A percentile compares a stretch with the other conserved stretches of the same genome.
phyloP scores from a whole-genome alignment of 768 basidiomycete genomes.

The Kwoniella botswanensis region DNA sequence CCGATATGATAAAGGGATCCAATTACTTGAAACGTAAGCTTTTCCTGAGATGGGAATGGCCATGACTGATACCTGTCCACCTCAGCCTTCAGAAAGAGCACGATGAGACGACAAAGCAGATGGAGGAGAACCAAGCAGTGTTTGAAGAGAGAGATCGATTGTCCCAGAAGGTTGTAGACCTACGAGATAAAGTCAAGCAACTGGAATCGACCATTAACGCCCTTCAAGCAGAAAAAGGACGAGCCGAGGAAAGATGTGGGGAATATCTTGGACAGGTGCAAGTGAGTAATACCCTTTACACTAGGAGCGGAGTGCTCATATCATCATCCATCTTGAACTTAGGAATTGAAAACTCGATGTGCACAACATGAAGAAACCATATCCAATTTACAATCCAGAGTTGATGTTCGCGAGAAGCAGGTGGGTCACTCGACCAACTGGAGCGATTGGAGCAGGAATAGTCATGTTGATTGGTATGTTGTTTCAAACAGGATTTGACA shows the following conservation, averaged over 20 bases:
- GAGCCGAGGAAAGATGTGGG: background rate
- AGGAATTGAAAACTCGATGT: background rate
- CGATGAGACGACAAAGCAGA: background rate
- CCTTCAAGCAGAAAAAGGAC: background rate
- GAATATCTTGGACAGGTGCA: background rate
- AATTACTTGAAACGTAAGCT: conserved; percentile 11
- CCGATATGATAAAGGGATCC: background rate
- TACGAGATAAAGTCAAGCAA: background rate
- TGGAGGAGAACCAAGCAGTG: background rate
- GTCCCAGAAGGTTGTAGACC: background rate
- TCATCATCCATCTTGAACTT: background rate
- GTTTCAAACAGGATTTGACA: no score
- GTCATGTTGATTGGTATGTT: no score
- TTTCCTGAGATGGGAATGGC: background rate
- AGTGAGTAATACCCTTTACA: background rate
- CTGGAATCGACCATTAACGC: background rate
- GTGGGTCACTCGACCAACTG: no score
- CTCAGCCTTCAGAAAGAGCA: background rate
- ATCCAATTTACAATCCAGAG: no score
- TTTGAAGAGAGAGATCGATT: background rate
- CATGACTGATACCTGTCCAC: background rate
- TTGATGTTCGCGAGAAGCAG: no score
- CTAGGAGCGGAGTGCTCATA: background rate
- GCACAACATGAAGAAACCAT: no score
- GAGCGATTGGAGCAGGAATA: no score